phyloP scores from a whole-genome alignment of 345 rosid genomes.

The Moricandia arvensis region DNA sequence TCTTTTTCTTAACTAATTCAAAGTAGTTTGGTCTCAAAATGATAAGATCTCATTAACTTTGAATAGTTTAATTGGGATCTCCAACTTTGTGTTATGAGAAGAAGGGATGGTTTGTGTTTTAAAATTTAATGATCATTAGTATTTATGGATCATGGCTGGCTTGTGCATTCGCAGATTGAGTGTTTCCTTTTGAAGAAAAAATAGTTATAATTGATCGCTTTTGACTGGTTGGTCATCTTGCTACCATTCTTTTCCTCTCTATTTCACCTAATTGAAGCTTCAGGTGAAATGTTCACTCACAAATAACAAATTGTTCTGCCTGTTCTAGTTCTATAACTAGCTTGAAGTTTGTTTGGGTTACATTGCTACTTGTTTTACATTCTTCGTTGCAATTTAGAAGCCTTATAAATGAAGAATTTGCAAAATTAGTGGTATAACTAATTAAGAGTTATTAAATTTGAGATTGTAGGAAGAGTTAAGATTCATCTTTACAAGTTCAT shows the following conservation, averaged over 20 bases:
- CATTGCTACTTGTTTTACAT: background rate
- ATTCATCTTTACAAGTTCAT: background rate
- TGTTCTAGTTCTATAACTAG: background rate
- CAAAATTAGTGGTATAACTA: background rate
- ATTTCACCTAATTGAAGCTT: background rate
- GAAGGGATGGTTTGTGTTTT: background rate
- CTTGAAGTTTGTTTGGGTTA: background rate
- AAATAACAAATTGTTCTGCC: background rate
- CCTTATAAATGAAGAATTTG: background rate
- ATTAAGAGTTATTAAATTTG: background rate
- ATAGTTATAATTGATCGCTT: background rate
- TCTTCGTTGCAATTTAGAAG: background rate
- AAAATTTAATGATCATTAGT: background rate
- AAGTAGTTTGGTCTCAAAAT: background rate
- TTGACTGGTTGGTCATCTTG: slow-evolving; percentile 17
- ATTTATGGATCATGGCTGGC: background rate
- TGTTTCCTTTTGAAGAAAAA: background rate
- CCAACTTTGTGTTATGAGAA: background rate
- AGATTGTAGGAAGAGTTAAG: background rate
- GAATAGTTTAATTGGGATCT: background rate
- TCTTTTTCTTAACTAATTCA: background rate
- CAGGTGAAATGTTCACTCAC: background rate
- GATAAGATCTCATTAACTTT: background rate
- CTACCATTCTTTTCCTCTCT: background rate
- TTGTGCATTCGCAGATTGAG: background rate